Evolutionary conservation across 495 filamentous ascomycete genomes (phyloP), one percentile per base, ranked within the genome.

Genomic region (Penicillium bovifimosum): DNA sequence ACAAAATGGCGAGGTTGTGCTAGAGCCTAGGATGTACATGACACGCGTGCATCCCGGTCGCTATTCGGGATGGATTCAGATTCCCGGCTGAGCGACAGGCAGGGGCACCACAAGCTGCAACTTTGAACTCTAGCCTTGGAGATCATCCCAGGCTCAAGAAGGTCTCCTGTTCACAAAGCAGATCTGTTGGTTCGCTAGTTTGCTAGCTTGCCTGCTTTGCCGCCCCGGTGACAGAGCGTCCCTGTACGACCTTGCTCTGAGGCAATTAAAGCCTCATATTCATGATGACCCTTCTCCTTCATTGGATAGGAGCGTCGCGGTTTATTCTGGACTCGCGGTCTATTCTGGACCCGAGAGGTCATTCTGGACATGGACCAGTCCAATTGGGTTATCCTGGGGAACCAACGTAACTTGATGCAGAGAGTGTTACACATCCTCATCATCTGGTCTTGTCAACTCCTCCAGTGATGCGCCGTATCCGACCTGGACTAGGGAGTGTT

Each of bases 381-480:
- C 14, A 38, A 50, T 50, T 26, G 5, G 18, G 18, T 9, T 50
- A 13, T 41, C 8, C 47, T 14, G 13, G 34, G 46, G 28, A 32
- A 39, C 31, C 38, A 42, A 17, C 39, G 16, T 28, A 41, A 27
- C 29, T 18, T 28, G 20, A 24, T 40, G 38, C 38, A 40, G n/a
- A 29, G 26, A 3, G 11, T 42, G 48, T 50, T 42, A 50, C 48
- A 50, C 48, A 50, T 50, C 11, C 48, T 50, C 38, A 41, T 41
- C 26, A 49, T 40, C 14, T n/a, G 46, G 33, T 48, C 26, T 26
- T 20, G 18, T 9, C 27, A 27, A 43, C 8, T 42, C 24, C 43
- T 34, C 16, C 29, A 18, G 41, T 14, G 14, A 13, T 13, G 20
- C 20, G 20, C 4, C 20, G 27, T 43, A 10, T 43, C 24, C 41